Evolutionary conservation across 225 moss, liverwort and hornwort genomes (phyloP).

Genomic region (Ulota crispa): DNA sequence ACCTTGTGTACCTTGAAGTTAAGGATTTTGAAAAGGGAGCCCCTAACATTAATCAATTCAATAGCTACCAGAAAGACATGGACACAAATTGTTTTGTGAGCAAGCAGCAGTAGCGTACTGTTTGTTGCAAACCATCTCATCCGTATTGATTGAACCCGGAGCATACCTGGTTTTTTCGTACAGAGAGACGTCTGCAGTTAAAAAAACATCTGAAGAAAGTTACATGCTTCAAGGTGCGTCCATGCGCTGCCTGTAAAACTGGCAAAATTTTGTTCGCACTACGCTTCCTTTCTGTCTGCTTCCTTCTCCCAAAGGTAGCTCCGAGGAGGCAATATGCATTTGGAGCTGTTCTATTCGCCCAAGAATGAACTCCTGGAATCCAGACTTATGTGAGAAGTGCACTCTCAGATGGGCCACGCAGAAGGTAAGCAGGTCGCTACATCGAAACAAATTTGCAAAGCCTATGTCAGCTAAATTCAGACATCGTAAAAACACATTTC

Average conservation of each 20-base stretch:
- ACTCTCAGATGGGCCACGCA: not conserved
- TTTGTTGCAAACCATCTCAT: not conserved
- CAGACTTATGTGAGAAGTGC: not conserved
- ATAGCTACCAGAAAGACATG: not conserved
- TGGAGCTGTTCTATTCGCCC: not conserved
- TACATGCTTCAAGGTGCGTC: not conserved
- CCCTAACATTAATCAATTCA: not conserved
- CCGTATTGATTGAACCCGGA: not conserved
- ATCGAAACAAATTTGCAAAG: not conserved
- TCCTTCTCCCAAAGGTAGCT: not conserved
- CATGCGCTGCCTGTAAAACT: not conserved
- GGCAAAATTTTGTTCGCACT: not conserved
- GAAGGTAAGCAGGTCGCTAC: not conserved
- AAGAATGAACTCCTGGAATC: not conserved
- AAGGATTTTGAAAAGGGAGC: not conserved
- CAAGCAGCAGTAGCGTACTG: not conserved
- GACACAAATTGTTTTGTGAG: too few relatives aligned
- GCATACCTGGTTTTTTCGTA: not conserved
- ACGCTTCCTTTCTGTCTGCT: not conserved
- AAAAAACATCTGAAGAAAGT: not conserved
- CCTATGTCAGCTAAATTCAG: not conserved
- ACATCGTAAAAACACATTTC: not conserved
- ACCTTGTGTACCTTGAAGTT: not conserved
- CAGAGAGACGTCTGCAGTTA: not conserved
- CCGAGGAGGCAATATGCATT: not conserved